phyloP scores from a whole-genome alignment of 345 rosid genomes.

The Salix brachista region DNA sequence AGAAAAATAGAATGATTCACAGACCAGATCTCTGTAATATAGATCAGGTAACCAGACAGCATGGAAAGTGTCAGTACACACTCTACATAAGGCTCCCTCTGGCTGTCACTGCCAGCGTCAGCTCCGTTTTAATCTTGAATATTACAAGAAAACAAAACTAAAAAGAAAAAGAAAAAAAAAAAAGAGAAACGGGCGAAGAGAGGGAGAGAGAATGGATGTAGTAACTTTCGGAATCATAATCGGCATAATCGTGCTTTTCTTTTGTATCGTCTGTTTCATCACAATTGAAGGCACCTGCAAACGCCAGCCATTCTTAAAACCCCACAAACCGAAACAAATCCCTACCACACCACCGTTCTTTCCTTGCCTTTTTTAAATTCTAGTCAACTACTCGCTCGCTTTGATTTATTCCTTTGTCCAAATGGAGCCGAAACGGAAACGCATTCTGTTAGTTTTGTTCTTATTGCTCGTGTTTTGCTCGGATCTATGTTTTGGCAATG shows the following conservation, averaged over 20 bases:
- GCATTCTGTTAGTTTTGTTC: conserved; percentile 5
- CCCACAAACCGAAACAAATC: background rate
- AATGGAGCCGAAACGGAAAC: conserved; percentile 28
- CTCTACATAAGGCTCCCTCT: no score
- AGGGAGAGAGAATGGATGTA: conserved; percentile 45
- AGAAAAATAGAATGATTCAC: no score
- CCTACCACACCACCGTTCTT: conserved; percentile 23
- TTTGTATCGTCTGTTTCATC: conserved; percentile 56
- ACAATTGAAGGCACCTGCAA: conserved; percentile 73
- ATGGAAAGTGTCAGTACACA: no score
- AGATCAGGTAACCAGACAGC: no score
- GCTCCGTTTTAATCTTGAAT: background rate
- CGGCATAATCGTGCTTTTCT: conserved; percentile 61
- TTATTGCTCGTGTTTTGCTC: conserved; percentile 23
- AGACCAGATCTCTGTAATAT: no score
- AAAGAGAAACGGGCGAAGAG: background rate
- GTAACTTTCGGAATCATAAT: conserved; percentile 70
- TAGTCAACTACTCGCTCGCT: background rate
- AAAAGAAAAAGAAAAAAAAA: background rate
- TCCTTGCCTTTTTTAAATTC: background rate
- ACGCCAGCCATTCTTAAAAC: conserved; percentile 11
- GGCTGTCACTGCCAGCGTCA: background rate
- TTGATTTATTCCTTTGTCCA: background rate
- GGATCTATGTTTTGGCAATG: conserved; percentile 50
- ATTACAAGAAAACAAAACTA: background rate